phyloP scores from a whole-genome alignment of 2,329 filamentous ascomycete genomes.

The Fusarium robinianum region DNA sequence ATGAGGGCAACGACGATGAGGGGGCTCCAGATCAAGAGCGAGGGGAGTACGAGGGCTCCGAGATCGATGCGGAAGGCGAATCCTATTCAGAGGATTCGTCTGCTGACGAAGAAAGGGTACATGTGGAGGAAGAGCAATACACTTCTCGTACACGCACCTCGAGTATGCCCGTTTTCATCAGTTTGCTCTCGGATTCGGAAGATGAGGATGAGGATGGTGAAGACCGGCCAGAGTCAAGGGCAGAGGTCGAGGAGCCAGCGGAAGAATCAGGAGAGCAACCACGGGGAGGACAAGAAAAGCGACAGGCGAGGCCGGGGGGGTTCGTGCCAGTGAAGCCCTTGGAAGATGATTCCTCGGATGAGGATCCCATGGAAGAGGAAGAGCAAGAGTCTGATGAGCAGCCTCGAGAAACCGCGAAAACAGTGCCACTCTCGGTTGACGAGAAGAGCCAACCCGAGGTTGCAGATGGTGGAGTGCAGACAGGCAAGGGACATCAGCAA shows the following conservation, averaged over 20 bases:
- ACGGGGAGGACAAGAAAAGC: background rate
- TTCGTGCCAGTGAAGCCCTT: no score
- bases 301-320: no score
- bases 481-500: background rate
- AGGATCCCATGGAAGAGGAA: background rate
- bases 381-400: background rate
- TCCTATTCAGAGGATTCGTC: conserved; percentile 36
- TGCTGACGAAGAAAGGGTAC: conserved; percentile 28
- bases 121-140: conserved; percentile 24
- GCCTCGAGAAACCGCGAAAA: background rate
- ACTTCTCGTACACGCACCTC: conserved; percentile 25
- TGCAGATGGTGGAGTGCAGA: no score
- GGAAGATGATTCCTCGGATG: no score
- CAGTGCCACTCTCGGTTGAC: no score
- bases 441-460: no score
- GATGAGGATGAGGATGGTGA: conserved; percentile 44
- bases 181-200: conserved; percentile 53
- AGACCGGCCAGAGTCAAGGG: conserved; percentile 4
- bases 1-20: conserved; percentile 36
- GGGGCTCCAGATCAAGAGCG: conserved; percentile 25
- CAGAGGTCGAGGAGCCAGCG: background rate
- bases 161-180: conserved; percentile 51
- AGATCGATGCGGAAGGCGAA: conserved; percentile 38
- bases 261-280: conserved; percentile 5
- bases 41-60: conserved; percentile 34